Evolutionary conservation across 2,329 filamentous ascomycete genomes (phyloP), one percentile per base, ranked within the genome.

Genomic region (Bipolaris victoriae): DNA sequence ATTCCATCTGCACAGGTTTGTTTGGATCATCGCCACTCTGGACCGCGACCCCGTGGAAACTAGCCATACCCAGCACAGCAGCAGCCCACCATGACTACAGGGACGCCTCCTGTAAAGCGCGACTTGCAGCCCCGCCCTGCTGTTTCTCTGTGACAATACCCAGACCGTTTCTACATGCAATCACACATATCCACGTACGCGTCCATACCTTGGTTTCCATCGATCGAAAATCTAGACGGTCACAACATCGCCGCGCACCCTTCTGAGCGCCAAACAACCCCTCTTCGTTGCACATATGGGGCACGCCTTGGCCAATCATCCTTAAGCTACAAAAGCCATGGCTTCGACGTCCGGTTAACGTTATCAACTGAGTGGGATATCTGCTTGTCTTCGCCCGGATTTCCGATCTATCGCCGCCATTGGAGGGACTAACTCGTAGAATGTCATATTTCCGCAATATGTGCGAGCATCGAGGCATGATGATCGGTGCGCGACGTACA

Each of bases 351-450:
- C 29, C 18, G 44, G 10, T 43, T 39, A 16, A 44, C 11, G 7
- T 15, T 39, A 13, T 22, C n/a, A 20, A 26, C 9, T 13, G 39
- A 37, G 15, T 26, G 18, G 10, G 29, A 33, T 35, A 18, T 18
- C 22, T 26, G 3, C 22, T 40, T 15, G 37, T 16, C 20, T 39
- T 49, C 2, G 7, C 37, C 24, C 50, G 41, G 26, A 26, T 48
- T 49, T 45, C 55, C 55, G 45, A 49, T 15, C 11, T 35, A 39
- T 45, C 26, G 10, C 55, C 45, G 55, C 13, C 11, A 49, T 57
- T 57, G 55, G 55, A 48, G 55, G 54, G 22, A 36, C 29, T 53
- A 49, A 48, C 16, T 44, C 49, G 54, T 44, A 33, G 16, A 18
- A 47, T n/a, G 7, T n/a, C 3, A 22, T 33, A n/a, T 26, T 26